Evolutionary conservation across 2,329 filamentous ascomycete species (phyloP), one percentile per base, ranked within the genome.

Genomic region (Clarireedia monteithiana): DNA sequence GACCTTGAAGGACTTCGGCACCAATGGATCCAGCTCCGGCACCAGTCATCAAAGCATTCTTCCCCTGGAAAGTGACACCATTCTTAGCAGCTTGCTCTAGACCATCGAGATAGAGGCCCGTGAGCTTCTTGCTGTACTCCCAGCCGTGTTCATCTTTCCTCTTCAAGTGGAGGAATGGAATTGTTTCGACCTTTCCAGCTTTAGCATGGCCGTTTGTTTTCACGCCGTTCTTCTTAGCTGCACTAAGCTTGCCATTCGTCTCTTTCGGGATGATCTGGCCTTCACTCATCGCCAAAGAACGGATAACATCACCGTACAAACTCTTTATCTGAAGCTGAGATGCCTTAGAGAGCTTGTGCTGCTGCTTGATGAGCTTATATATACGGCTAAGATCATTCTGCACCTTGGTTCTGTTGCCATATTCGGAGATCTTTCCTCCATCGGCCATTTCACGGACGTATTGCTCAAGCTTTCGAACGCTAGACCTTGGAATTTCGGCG

Each of bases 81-180:
- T 83, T 79, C 67, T 85, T 88, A 62, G 94, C 94, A 62, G 91
- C 91, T 61, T 91, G 83, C 75, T 96, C 91, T 34, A 99, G 75
- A 60, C 90, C 91, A 70, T 96, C 90, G 36, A 99, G 83, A 71
- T 99, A 99, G 64, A 91, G 74, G 56, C 89, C 88, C 24, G 94
- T 97, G 57, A 99, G 82, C 77, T 95, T 96, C 82, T 97, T 99
- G 83, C 90, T 97, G 78, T 97, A 99, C 69, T 97, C 91, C 94
- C 94, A 99, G 59, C 92, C 92, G 68, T 96, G 88, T 60, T 91
- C 83, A 53, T 89, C 85, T 74, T 95, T 95, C 73, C 90, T 88
- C 82, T 96, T 96, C 57, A 99, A 78, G 71, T 99, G 94, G 53
- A 99, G 76, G 84, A 99, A 99, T 36, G 94, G 94, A 64, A 99